These are phyloP conservation scores for Sicyos baderoa DNA, from an alignment of 306 rosid species.

Conservation along the genomic window DNA sequence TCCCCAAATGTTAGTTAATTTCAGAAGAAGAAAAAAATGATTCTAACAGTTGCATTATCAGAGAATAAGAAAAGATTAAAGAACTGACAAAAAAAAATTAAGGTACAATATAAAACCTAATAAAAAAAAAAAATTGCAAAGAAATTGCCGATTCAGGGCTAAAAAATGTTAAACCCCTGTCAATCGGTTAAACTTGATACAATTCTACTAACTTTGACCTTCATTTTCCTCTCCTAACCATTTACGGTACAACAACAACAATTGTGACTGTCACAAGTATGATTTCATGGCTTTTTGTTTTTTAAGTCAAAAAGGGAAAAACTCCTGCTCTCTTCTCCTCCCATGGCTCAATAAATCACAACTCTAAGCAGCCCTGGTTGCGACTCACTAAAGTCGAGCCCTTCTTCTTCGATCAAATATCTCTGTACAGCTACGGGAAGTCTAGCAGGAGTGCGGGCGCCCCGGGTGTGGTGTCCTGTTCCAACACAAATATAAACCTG, in stretches of 20 bases:
- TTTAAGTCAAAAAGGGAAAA: conserved; percentile 37
- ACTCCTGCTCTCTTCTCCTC: conserved; percentile 34
- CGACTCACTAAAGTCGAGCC: conserved; percentile 72
- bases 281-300: conserved; percentile 41
- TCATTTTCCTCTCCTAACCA: conserved; percentile 39
- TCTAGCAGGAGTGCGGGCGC: conserved; percentile 83
- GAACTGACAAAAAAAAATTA: conserved; percentile 28
- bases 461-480: conserved; percentile 91
- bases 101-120: conserved; percentile 57
- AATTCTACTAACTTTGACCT: conserved; percentile 30
- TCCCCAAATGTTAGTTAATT: too few relatives aligned
- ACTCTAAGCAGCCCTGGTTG: conserved; percentile 87
- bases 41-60: conserved; percentile 2
- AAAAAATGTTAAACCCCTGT: conserved; percentile 37
- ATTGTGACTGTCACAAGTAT: conserved; percentile 46
- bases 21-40: too few relatives aligned
- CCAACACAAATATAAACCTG: conserved; percentile 85
- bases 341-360: conserved; percentile 53
- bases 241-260: conserved; percentile 88
- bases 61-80: neutral
- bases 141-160: conserved; percentile 26
- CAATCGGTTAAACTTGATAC: conserved; percentile 45
- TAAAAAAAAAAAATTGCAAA: conserved; percentile 28
- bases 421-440: conserved; percentile 83
- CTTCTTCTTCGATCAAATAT: conserved; percentile 87